Base-by-base conservation (phyloP, 1,139 yeast genomes). In the Blastobotrys malaysiensis region DNA sequence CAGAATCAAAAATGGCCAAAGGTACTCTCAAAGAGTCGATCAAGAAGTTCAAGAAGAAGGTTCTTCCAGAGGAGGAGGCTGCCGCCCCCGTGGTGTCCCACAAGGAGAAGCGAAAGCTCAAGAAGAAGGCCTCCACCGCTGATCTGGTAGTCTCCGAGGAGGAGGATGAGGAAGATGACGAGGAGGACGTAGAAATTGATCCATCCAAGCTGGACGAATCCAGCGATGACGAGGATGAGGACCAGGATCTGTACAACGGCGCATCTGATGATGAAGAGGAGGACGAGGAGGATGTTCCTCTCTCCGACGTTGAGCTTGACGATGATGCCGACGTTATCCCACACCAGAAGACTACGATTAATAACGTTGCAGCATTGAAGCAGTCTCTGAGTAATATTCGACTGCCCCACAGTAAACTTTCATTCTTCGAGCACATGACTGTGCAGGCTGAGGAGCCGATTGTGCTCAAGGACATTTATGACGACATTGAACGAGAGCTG, bases 301-400 rank as follows among this genome's bases (percentile, higher is more conserved):
- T 82, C 52, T 80, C 84, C 0, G 86, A 82, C 56, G 95, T 84
- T 45, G 95, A 87, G 65, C 73, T 84, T 48, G 95, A 86, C 64
- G 86, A 88, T 3, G 96, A 88, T 65, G 95, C 95, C 14, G 96
- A 89, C 67, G 80, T 87, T 43, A 87, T 91, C 27, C 97, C 99
- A 51, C 83, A 86, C 73, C 90, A 95, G 57, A 90, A 90, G 70
- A 79, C 89, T 52, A 91, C 97, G 19, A 63, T 75, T 55, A 74
- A 75, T 65, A 75, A 75, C 65, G 64, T 63, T 19, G 64, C 67
- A 3, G 79, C 79, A 9, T 66, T 75, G 47, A 61, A 63, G 46
- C 66, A 67, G 46, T 62, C 75, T 18, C 63, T 69, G 36, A 58
- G 65, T 20, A 52, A 67, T 16, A 67, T 75, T 50, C 63, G 61